Conservation (phyloP, 106 monocot species). For the Alisma plantagoaquatica region DNA sequence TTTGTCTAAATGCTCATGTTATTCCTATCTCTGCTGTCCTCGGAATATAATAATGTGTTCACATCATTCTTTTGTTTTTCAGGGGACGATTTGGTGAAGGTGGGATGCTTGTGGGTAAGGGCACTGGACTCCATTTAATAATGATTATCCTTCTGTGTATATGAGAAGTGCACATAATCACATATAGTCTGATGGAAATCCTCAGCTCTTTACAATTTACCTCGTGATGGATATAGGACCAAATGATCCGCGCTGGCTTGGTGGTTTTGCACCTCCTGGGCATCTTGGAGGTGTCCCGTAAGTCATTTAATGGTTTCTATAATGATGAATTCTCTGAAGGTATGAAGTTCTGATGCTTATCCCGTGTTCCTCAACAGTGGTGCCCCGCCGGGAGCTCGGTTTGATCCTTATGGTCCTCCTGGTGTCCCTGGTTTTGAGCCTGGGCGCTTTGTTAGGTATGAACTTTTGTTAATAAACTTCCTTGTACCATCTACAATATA, state of each 20-base stretch:
- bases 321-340: not conserved
- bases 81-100: constrained; percentile 51
- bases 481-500: too few species aligned
- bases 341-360: not conserved
- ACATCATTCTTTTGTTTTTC: constrained; percentile 6
- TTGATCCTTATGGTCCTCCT: constrained; percentile 90
- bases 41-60: constrained; percentile 27
- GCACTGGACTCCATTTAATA: not conserved
- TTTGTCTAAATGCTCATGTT: constrained; percentile 7
- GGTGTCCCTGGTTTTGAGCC: constrained; percentile 75
- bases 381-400: constrained; percentile 63
- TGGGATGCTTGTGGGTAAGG: constrained; percentile 77
- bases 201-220: not conserved
- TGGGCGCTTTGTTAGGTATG: constrained; percentile 62
- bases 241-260: constrained; percentile 72
- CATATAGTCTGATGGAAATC: too few species aligned
- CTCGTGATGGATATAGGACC: constrained; percentile 38
- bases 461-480: too few species aligned
- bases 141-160: too few species aligned
- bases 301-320: constrained; percentile 12
- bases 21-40: constrained; percentile 12
- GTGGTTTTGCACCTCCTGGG: constrained; percentile 17
- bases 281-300: constrained; percentile 44
- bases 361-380: constrained; percentile 27
- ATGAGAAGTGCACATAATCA: too few species aligned